Percentiles rank a stretch among this genome's conserved stretches.
These are phyloP conservation scores for Volvariella volvacea DNA, from an alignment of 1,284 basidiomycete genomes.

Conservation along the genomic window DNA sequence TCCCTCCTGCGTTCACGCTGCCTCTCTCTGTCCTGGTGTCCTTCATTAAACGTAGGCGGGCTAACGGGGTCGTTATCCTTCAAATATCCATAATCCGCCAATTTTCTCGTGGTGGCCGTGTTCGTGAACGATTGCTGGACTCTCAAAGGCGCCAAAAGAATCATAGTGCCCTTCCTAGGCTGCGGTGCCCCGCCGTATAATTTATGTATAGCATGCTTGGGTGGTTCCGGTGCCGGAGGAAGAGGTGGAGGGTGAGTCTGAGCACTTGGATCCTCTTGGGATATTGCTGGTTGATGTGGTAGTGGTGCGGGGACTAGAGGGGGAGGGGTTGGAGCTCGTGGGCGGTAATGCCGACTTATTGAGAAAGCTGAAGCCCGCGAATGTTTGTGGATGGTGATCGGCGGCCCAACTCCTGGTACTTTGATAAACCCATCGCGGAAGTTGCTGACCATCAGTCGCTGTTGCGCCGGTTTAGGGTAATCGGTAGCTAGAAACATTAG, in stretches of 20 bases:
- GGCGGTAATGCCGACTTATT: constrained; percentile 56
- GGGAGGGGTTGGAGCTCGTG: constrained; percentile 6
- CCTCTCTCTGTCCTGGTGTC: constrained; percentile 10
- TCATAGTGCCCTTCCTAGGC: constrained; percentile 31
- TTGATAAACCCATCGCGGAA: constrained; percentile 31
- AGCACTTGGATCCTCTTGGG: no score
- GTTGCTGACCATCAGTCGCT: constrained; percentile 58
- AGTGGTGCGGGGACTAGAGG: constrained; percentile 2
- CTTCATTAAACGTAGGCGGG: constrained; percentile 6
- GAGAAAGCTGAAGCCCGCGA: constrained; percentile 71
- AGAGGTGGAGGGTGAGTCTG: no score
- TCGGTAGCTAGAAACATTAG: constrained; percentile 29
- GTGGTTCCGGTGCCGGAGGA: no score
- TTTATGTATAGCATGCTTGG: constrained; percentile 10
- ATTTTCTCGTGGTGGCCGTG: constrained; percentile 64
- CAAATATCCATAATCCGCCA: constrained; percentile 63
- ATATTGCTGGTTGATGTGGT: no score
- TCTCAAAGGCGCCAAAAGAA: constrained; percentile 60
- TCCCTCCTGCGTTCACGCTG: constrained; percentile 10
- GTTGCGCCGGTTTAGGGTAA: constrained; percentile 52
- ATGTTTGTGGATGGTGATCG: constrained; percentile 69
- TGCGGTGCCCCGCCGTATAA: constrained; percentile 9
- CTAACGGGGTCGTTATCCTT: constrained; percentile 11
- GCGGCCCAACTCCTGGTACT: constrained; percentile 42
- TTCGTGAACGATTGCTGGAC: constrained; percentile 74